These are phyloP conservation scores for Paratinospora sagittata DNA, from an alignment of 164 flowering plant genomes.

Conservation along the genomic window DNA sequence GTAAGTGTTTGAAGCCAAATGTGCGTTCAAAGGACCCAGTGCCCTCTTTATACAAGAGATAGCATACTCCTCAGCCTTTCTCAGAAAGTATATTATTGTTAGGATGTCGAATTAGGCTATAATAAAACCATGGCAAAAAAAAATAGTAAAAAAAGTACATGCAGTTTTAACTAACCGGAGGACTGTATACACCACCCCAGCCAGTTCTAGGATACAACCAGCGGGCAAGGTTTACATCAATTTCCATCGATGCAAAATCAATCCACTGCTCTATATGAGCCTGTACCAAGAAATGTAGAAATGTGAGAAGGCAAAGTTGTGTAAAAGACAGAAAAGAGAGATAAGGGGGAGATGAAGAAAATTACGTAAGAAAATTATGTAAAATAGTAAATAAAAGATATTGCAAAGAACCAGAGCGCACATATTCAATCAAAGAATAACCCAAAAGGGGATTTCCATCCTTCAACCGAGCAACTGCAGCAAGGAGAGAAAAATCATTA, in stretches of 20 bases:
- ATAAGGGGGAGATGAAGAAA: background rate
- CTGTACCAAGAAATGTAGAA: conserved; percentile 33
- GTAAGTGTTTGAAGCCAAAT: too few relatives aligned
- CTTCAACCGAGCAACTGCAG: conserved; percentile 67
- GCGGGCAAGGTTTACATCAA: too few relatives aligned
- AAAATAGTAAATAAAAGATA: background rate
- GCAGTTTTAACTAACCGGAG: background rate
- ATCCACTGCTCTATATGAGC: conserved; percentile 78
- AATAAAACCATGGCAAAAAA: background rate
- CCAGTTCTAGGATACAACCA: too few relatives aligned
- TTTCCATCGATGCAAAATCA: too few relatives aligned
- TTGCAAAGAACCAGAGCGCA: too few relatives aligned
- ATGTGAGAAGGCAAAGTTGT: background rate
- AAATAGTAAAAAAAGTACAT: background rate
- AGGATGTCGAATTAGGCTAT: background rate
- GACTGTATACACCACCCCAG: background rate
- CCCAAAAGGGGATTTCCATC: too few relatives aligned
- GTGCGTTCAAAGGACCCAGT: conserved; percentile 53
- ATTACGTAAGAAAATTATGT: too few relatives aligned
- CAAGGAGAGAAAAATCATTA: background rate
- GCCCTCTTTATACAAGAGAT: conserved; percentile 66
- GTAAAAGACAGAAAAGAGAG: background rate
- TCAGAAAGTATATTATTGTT: background rate
- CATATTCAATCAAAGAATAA: too few relatives aligned
- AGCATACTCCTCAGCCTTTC: conserved; percentile 29